A percentile compares a stretch with the other conserved stretches of the same genome.
Evolutionary conservation across 345 rosid species (phyloP).

Genomic region (Atalantia buxifolia): DNA sequence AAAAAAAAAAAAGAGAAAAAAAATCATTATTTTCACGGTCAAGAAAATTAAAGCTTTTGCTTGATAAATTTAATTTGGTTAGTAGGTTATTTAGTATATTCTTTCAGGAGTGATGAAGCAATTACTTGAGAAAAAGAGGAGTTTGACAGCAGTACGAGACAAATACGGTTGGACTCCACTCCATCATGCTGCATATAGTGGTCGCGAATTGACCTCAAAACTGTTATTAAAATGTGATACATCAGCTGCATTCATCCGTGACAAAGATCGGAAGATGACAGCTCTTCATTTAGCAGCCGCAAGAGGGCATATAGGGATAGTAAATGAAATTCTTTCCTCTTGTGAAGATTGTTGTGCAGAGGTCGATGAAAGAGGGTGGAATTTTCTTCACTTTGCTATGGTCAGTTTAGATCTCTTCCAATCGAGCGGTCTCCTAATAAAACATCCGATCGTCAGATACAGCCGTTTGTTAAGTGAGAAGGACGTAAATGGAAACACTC

Average conservation of each 20-base stretch:
- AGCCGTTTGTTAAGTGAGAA: accelerated
- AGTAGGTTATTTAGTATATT: too few relatives aligned
- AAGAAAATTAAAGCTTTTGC: too few relatives aligned
- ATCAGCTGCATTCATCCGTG: neutral
- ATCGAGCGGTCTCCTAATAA: neutral
- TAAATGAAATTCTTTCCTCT: neutral
- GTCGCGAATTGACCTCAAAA: neutral
- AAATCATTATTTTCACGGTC: too few relatives aligned
- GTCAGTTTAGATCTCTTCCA: neutral
- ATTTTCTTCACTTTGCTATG: neutral
- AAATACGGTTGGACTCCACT: neutral
- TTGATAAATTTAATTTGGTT: too few relatives aligned
- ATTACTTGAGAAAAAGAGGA: neutral
- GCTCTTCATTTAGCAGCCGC: constrained; percentile 5
- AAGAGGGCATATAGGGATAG: accelerated
- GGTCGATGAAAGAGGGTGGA: neutral
- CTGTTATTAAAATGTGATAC: neutral
- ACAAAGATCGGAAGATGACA: neutral
- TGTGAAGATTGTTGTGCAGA: neutral
- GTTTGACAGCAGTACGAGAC: neutral
- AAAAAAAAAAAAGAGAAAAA: too few relatives aligned
- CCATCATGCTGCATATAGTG: constrained; percentile 1
- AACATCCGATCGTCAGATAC: accelerated
- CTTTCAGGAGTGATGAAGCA: too few relatives aligned
- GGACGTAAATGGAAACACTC: neutral